Conservation (phyloP, 1,139 yeast genomes). For the Eremothecium sinecaudum region DNA sequence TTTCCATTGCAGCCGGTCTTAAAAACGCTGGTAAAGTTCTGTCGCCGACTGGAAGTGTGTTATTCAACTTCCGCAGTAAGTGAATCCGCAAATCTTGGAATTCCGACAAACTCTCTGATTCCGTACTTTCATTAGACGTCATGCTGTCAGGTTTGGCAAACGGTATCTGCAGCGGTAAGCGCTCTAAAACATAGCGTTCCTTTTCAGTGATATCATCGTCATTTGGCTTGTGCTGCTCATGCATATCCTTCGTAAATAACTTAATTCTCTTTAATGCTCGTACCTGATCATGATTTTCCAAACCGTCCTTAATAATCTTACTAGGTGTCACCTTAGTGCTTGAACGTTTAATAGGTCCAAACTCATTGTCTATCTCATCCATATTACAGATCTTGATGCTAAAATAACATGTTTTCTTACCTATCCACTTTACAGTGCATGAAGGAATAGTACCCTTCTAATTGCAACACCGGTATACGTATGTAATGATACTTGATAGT, state of each 20-base stretch:
- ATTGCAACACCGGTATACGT: no score
- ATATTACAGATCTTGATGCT: constrained; percentile 7
- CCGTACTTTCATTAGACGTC: neutral
- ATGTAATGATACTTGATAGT: no score
- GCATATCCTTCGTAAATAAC: constrained; percentile 6
- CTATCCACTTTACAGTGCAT: neutral
- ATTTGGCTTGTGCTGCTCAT: neutral
- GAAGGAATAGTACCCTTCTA: no score
- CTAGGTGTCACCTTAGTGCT: constrained; percentile 15
- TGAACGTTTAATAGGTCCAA: constrained; percentile 23
- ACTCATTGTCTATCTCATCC: constrained; percentile 20
- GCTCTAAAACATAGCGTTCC: neutral
- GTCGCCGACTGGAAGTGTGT: constrained; percentile 18
- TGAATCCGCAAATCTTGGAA: constrained; percentile 16
- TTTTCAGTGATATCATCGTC: neutral
- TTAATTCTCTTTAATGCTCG: constrained; percentile 12
- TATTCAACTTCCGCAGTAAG: constrained; percentile 19
- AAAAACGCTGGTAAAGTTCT: constrained; percentile 17
- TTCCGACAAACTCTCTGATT: constrained; percentile 8
- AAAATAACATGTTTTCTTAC: no score
- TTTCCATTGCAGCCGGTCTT: constrained; percentile 31
- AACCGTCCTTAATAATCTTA: constrained; percentile 15
- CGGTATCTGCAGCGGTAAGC: constrained; percentile 4
- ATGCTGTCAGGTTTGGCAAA: neutral
- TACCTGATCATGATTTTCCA: constrained; percentile 16